These are phyloP conservation scores for Entomortierella parvispora DNA, from an alignment of 192 early-diverging fungal genomes.

Conservation along the genomic window DNA sequence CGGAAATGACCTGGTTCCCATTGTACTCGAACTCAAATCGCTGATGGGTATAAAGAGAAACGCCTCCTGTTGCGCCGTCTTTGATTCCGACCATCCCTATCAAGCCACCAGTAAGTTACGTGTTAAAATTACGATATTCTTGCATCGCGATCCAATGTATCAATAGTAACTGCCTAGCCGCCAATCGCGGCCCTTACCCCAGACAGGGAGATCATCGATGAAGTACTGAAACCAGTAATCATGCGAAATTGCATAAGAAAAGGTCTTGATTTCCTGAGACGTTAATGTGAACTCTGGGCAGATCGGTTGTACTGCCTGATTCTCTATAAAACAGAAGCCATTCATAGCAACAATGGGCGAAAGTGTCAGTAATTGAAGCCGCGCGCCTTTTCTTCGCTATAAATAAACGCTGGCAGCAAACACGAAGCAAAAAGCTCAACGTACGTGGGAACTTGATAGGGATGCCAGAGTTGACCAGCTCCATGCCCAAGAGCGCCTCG, in stretches of 20 bases:
- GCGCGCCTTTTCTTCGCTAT: neutral
- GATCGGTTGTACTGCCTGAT: conserved; percentile 49
- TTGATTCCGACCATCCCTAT: conserved; percentile 57
- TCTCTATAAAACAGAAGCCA: conserved; percentile 20
- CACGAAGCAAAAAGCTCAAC: neutral
- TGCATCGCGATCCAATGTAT: conserved; percentile 35
- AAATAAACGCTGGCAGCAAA: neutral
- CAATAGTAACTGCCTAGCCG: conserved; percentile 39
- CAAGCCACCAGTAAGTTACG: neutral
- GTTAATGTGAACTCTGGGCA: conserved; percentile 58
- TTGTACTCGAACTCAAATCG: conserved; percentile 72
- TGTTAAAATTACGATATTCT: too few relatives aligned
- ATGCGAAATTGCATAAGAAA: conserved; percentile 71
- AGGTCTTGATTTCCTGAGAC: conserved; percentile 59
- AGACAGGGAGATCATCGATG: conserved; percentile 45
- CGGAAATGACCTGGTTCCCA: conserved; percentile 67
- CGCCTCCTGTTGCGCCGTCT: conserved; percentile 32
- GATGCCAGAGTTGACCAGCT: conserved; percentile 77
- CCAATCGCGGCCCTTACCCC: conserved; percentile 27
- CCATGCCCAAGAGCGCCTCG: conserved; percentile 82
- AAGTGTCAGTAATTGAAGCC: neutral
- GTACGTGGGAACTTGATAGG: conserved; percentile 72
- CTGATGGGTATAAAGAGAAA: conserved; percentile 70
- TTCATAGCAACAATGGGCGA: neutral
- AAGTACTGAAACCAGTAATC: conserved; percentile 78